These are phyloP conservation scores for Karstenula rhodostoma DNA, from an alignment of 2,329 filamentous ascomycete genomes.

Conservation along the genomic window DNA sequence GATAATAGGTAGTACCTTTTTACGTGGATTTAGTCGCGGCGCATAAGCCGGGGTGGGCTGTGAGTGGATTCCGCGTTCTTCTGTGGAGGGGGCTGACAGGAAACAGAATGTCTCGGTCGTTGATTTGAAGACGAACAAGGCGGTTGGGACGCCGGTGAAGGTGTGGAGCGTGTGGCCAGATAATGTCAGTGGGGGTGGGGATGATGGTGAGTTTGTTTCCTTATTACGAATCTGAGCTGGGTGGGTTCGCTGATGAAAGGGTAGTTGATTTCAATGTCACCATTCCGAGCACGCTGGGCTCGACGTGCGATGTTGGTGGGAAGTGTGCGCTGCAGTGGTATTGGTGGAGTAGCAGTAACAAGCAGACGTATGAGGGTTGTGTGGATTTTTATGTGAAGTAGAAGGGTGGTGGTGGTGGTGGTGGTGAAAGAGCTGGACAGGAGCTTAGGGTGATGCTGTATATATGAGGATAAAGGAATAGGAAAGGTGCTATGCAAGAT, in stretches of 20 bases:
- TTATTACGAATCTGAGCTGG: neutral
- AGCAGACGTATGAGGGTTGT: conserved; percentile 67
- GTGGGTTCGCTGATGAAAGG: neutral
- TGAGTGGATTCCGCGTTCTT: neutral
- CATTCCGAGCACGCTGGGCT: conserved; percentile 56
- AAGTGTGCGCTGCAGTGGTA: conserved; percentile 64
- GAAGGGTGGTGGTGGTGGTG: neutral
- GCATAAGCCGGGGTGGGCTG: conserved; percentile 56
- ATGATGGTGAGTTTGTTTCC: conserved; percentile 1
- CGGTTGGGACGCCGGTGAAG: conserved; percentile 50
- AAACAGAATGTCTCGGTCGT: conserved; percentile 65
- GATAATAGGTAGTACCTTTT: conserved; percentile 39
- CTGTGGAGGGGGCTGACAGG: neutral
- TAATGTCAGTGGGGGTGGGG: neutral
- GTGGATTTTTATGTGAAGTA: conserved; percentile 57
- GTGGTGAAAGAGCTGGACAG: too few species aligned
- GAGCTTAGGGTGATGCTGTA: too few species aligned
- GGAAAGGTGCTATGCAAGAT: too few species aligned
- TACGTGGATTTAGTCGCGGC: conserved; percentile 54
- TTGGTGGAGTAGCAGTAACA: conserved; percentile 60
- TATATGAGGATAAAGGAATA: too few species aligned
- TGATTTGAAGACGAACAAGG: conserved; percentile 57
- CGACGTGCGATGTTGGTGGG: conserved; percentile 54
- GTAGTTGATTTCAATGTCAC: conserved; percentile 54
- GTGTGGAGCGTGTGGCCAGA: conserved; percentile 6